Evolutionary conservation across 805 yeast genomes (phyloP), one percentile per base, ranked within the genome.

Genomic region (Scheffersomyces amazonensis): DNA sequence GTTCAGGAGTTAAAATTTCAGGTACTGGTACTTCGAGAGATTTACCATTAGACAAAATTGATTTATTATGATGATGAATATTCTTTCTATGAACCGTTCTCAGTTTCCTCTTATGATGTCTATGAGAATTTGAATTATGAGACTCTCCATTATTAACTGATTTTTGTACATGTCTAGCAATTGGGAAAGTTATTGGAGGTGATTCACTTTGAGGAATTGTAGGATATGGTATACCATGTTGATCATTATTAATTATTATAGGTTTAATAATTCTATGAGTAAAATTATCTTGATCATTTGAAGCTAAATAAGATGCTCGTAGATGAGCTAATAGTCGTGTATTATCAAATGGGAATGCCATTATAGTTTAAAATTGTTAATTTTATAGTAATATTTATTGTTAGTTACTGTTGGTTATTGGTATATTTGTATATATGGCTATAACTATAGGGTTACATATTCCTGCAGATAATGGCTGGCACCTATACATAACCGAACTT

Each of bases 321-420:
- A 64, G 42, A 28, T 58, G 60, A 2, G 58, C 53, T 30, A 68
- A 42, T 35, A 66, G 37, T 15, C 56, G 58, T 15, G 54, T 42
- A 6, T 55, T 51, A 23, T 63, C 68, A 17, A 58, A 51, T 4
- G 71, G 68, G 35, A 66, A 59, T 19, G 72, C 64, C 74, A 68
- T 67, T 4, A 15, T 32, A 17, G n/a, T n/a, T n/a, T n/a, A n/a
- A n/a, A n/a, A n/a, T n/a, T n/a, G n/a, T n/a, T n/a, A n/a, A n/a
- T n/a, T n/a, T n/a, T n/a, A n/a, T n/a, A n/a, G n/a, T n/a, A n/a
- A n/a, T n/a, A n/a, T n/a, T n/a, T n/a, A n/a, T n/a, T n/a, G n/a
- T n/a, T n/a, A n/a, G n/a, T n/a, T n/a, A n/a, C n/a, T n/a, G n/a
- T n/a, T n/a, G n/a, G n/a, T n/a, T n/a, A n/a, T n/a, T n/a, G n/a